Conservation (phyloP, 805 yeast species). For the Starmerella roubikii region DNA sequence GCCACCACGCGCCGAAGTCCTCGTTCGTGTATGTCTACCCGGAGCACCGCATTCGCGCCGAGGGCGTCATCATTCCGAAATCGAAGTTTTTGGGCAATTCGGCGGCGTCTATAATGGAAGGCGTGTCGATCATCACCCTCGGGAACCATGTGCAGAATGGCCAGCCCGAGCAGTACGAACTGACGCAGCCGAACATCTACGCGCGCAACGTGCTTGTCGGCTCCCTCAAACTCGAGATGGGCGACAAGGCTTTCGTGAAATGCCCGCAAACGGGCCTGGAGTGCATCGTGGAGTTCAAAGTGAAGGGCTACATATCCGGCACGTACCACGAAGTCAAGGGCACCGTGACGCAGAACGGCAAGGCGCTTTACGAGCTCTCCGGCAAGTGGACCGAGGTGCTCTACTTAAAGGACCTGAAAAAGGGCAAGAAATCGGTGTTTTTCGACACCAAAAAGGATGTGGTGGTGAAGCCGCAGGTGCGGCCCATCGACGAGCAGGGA, state of each 20-base stretch:
- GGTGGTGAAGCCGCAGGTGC: conserved; percentile 46
- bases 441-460: conserved; percentile 38
- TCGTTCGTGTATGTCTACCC: conserved; percentile 85
- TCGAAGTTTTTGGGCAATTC: conserved; percentile 88
- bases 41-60: conserved; percentile 63
- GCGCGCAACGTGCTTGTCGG: conserved; percentile 91
- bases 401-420: conserved; percentile 42
- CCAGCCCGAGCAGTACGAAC: conserved; percentile 52
- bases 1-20: conserved; percentile 97
- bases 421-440: conserved; percentile 36
- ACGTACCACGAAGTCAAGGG: conserved; percentile 85
- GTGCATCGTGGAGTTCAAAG: conserved; percentile 84
- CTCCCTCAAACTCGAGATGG: conserved; percentile 74
- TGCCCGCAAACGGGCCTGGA: conserved; percentile 45
- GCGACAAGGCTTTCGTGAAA: conserved; percentile 74
- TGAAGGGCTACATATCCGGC: conserved; percentile 88
- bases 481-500: conserved; percentile 70
- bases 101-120: conserved; percentile 96
- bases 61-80: conserved; percentile 77
- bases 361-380: conserved; percentile 47
- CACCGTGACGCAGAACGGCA: conserved; percentile 41
- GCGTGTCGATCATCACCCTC: conserved; percentile 50
- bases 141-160: conserved; percentile 32
- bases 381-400: conserved; percentile 93
- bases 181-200: conserved; percentile 93